These are phyloP conservation scores for Ogataea methanolica DNA, from an alignment of 805 yeast species.

Conservation along the genomic window DNA sequence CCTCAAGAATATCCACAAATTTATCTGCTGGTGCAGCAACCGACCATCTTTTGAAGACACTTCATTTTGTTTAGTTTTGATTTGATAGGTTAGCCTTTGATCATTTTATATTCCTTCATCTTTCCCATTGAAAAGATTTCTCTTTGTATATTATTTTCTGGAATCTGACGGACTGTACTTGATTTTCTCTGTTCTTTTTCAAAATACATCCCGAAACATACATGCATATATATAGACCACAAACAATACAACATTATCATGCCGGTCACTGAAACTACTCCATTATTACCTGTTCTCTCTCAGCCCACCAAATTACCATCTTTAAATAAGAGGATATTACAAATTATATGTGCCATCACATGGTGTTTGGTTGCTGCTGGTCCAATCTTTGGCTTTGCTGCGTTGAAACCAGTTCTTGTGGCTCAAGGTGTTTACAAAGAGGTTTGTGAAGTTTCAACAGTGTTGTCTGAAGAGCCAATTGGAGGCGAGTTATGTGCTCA, in stretches of 20 bases:
- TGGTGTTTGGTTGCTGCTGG: slow-evolving; percentile 96
- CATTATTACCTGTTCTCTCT: slow-evolving; percentile 13
- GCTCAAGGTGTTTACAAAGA: slow-evolving; percentile 72
- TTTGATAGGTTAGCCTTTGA: too few species aligned
- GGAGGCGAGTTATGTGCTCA: slow-evolving; percentile 43
- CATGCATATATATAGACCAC: too few species aligned
- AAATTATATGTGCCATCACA: slow-evolving; percentile 65
- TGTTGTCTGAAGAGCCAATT: background rate
- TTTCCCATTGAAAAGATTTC: too few species aligned
- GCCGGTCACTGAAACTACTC: slow-evolving; percentile 22
- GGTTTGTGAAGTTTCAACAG: slow-evolving; percentile 39
- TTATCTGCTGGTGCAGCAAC: too few species aligned
- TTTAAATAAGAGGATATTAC: slow-evolving; percentile 35
- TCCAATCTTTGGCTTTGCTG: slow-evolving; percentile 93
- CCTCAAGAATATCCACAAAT: too few species aligned
- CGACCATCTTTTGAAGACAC: too few species aligned
- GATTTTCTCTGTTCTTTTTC: too few species aligned
- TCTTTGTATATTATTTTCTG: too few species aligned
- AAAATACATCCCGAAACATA: too few species aligned
- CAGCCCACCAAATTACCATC: slow-evolving; percentile 19
- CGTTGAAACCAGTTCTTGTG: slow-evolving; percentile 78
- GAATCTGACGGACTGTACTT: too few species aligned
- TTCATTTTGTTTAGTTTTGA: background rate
- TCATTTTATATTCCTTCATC: too few species aligned
- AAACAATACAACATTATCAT: background rate